Conservation (phyloP, 805 yeast genomes). For the Hanseniaspora thailandica region DNA sequence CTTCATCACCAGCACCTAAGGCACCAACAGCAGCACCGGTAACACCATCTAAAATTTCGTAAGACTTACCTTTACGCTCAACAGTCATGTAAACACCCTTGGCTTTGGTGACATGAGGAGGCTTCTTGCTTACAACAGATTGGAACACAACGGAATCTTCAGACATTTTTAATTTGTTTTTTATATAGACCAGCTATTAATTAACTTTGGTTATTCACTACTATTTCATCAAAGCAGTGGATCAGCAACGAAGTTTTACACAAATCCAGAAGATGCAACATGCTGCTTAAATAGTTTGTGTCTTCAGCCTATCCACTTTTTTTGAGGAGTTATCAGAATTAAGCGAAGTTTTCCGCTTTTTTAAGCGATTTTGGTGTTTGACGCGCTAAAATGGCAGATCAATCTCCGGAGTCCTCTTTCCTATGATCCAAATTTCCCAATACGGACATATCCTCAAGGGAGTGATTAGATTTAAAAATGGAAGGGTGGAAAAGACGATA, state of each 20-base stretch:
- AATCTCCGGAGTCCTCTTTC: neutral
- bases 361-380: neutral
- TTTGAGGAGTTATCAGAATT: neutral
- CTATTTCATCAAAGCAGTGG: too few species aligned
- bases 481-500: too few species aligned
- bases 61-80: conserved; percentile 33
- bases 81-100: conserved; percentile 34
- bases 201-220: neutral
- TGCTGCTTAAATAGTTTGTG: neutral
- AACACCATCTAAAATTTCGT: conserved; percentile 33
- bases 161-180: conserved; percentile 13
- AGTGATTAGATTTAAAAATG: too few species aligned
- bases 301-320: neutral
- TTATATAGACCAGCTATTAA: neutral
- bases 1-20: conserved; percentile 35
- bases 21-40: conserved; percentile 48
- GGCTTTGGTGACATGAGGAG: conserved; percentile 34
- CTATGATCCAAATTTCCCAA: neutral
- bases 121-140: conserved; percentile 30
- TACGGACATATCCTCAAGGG: too few species aligned
- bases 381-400: neutral
- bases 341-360: neutral
- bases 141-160: conserved; percentile 37
- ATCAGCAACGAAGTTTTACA: too few species aligned
- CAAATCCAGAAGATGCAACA: too few species aligned